Evolutionary conservation across 495 filamentous ascomycete genomes (phyloP).

Genomic region (Penicillium antarcticum): DNA sequence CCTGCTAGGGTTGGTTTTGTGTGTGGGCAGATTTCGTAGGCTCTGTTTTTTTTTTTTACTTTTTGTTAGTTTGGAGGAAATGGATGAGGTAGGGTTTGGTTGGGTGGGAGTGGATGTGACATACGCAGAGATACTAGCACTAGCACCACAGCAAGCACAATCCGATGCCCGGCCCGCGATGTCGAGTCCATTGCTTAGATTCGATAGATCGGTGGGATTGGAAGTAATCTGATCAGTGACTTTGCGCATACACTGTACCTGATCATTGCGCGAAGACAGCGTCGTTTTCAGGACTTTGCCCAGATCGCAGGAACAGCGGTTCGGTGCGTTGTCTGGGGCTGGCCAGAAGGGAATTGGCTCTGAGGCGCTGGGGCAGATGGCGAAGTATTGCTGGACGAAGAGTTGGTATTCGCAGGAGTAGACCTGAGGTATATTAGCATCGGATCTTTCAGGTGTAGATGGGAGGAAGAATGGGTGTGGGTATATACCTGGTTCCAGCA

Average conservation of each 20-base stretch:
- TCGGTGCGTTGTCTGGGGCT: conserved; percentile 26
- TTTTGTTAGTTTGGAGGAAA: not conserved
- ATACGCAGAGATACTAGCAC: conserved; percentile 28
- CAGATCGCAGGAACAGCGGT: conserved; percentile 31
- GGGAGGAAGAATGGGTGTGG: not conserved
- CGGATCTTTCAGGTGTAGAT: not conserved
- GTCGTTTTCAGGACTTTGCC: conserved; percentile 25
- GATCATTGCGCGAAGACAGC: conserved; percentile 18
- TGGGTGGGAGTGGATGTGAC: not conserved
- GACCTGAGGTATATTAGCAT: conserved; percentile 10
- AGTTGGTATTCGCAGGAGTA: conserved; percentile 37
- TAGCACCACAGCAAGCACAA: conserved; percentile 28
- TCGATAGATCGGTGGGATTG: conserved; percentile 10
- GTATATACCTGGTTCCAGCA: conserved; percentile 29
- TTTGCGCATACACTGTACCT: conserved; percentile 19
- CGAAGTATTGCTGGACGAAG: conserved; percentile 30
- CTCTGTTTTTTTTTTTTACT: no score
- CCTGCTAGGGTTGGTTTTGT: conserved; percentile 23
- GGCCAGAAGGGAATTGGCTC: conserved; percentile 35
- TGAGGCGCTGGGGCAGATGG: conserved; percentile 24
- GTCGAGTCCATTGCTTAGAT: conserved; percentile 11
- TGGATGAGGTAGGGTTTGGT: not conserved
- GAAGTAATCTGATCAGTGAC: conserved; percentile 15
- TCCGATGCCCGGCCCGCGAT: conserved; percentile 18
- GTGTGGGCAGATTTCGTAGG: conserved; percentile 26